A percentile compares a stretch with the other conserved stretches of the same genome.
Evolutionary conservation across 768 basidiomycete genomes (phyloP).

Genomic region (Bullera alba): DNA sequence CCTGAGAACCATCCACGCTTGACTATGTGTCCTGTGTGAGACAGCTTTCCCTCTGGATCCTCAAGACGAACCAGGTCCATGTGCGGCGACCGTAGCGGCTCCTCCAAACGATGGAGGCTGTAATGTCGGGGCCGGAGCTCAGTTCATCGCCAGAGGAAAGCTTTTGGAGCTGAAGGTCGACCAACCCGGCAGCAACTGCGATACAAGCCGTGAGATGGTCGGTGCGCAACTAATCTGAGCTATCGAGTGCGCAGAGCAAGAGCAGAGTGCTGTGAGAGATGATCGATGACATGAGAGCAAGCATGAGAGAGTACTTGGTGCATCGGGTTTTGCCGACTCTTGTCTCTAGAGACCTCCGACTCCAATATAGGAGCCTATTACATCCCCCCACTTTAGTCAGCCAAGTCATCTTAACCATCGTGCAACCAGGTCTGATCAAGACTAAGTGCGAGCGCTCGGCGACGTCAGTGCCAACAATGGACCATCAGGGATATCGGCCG

Average conservation of each 20-base stretch:
- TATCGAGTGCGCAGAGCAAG: neutral
- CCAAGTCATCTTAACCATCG: too few relatives aligned
- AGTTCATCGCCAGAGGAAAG: neutral
- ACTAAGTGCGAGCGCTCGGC: neutral
- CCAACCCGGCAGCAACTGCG: neutral
- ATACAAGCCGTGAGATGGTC: neutral
- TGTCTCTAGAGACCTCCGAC: neutral
- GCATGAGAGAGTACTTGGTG: neutral
- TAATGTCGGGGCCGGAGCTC: neutral
- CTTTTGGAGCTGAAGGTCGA: neutral
- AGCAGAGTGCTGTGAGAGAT: neutral
- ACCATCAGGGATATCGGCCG: neutral
- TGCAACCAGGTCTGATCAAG: neutral
- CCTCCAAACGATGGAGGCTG: neutral
- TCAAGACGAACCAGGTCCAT: too few relatives aligned
- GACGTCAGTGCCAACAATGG: neutral
- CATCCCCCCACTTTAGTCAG: too few relatives aligned
- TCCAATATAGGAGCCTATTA: too few relatives aligned
- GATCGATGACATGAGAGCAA: neutral
- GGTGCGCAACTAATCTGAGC: neutral
- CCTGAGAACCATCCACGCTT: too few relatives aligned
- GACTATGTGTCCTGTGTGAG: too few relatives aligned
- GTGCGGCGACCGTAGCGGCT: too few relatives aligned
- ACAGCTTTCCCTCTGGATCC: too few relatives aligned
- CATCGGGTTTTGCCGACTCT: neutral